phyloP scores from a whole-genome alignment of 805 yeast species.

The Zygotorulaspora florentina region DNA sequence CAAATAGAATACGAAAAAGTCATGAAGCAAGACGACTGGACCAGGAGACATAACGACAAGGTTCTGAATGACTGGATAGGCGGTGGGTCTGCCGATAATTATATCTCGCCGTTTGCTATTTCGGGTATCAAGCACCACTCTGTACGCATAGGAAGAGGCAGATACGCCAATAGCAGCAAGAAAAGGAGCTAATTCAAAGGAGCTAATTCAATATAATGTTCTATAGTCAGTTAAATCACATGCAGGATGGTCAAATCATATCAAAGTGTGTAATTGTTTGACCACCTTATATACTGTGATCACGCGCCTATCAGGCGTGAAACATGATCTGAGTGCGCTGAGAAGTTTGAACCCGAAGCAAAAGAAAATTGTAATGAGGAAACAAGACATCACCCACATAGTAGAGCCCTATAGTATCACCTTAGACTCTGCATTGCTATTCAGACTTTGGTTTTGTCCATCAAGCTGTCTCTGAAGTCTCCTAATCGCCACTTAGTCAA shows the following conservation, averaged over 20 bases:
- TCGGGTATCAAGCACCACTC: conserved; percentile 60
- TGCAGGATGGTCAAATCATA: not conserved
- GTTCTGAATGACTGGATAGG: conserved; percentile 85
- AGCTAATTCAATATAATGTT: not conserved
- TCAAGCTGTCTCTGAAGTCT: not conserved
- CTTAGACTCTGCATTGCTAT: not conserved
- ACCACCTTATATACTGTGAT: conserved; percentile 1
- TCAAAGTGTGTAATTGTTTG: not conserved
- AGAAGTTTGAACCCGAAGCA: conserved; percentile 4
- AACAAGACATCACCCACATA: not conserved
- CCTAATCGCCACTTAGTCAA: not conserved
- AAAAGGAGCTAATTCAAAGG: conserved; percentile 29
- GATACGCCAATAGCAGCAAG: conserved; percentile 68
- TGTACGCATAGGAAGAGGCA: conserved; percentile 80
- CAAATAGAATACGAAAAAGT: conserved; percentile 92
- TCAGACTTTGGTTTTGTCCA: not conserved
- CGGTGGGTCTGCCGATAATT: conserved; percentile 75
- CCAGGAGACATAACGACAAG: conserved; percentile 79
- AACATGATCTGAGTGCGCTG: conserved; percentile 5
- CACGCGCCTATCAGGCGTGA: not conserved
- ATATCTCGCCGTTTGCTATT: conserved; percentile 80
- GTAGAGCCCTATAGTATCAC: not conserved
- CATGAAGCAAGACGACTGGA: conserved; percentile 83
- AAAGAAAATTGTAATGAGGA: not conserved
- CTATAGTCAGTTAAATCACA: not conserved